A percentile compares a stretch with the other conserved stretches of the same genome.
Conservation (phyloP, 495 filamentous ascomycete species). For the Penicillium simplicissimum region DNA sequence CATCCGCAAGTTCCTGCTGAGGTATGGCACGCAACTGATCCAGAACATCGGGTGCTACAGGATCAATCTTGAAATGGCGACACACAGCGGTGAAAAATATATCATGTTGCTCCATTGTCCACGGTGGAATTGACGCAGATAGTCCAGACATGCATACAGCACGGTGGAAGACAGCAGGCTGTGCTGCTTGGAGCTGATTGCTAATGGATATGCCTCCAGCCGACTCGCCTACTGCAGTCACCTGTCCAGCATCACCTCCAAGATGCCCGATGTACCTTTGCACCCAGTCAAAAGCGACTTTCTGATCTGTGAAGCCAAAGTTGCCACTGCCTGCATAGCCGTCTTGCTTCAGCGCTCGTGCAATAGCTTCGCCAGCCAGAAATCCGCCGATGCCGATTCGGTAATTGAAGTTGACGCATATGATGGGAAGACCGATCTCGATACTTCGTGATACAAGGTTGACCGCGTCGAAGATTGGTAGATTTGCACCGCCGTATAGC, state of each 20-base stretch:
- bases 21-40: constrained; percentile 26
- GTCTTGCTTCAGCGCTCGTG: constrained; percentile 24
- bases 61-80: constrained; percentile 27
- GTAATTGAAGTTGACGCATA: constrained; percentile 35
- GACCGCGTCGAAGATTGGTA: constrained; percentile 33
- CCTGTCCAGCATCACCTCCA: constrained; percentile 62
- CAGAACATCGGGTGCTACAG: constrained; percentile 10
- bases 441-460: constrained; percentile 31
- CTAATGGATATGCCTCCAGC: constrained; percentile 65
- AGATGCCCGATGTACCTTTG: constrained; percentile 52
- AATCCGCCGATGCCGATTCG: constrained; percentile 35
- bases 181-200: constrained; percentile 50
- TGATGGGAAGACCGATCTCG: constrained; percentile 21
- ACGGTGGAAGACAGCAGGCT: constrained; percentile 26
- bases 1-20: constrained; percentile 32
- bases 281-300: constrained; percentile 34
- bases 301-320: constrained; percentile 37
- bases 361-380: constrained; percentile 23
- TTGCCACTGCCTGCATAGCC: constrained; percentile 30
- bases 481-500: constrained; percentile 31
- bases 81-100: constrained; percentile 23
- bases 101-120: constrained; percentile 31
- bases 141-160: constrained; percentile 35
- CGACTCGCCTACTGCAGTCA: constrained; percentile 64
- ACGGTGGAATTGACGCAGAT: constrained; percentile 24